phyloP scores from a whole-genome alignment of 768 basidiomycete genomes.

The Trametes elegans region DNA sequence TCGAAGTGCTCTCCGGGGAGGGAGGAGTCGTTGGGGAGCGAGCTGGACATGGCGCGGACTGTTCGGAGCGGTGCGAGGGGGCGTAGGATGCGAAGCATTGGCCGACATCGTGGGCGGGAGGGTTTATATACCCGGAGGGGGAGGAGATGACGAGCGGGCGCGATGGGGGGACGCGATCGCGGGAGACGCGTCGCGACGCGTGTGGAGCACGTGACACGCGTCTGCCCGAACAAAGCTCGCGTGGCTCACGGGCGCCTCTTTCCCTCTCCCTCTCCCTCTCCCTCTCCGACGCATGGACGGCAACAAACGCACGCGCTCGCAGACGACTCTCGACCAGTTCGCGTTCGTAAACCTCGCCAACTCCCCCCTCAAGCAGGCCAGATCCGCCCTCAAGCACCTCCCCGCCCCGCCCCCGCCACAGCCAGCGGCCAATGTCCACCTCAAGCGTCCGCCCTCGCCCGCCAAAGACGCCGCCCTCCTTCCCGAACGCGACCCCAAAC shows the following conservation, averaged over 20 bases:
- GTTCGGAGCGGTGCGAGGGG: not conserved
- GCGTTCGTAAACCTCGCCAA: not conserved
- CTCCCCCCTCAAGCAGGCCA: slow-evolving; percentile 11
- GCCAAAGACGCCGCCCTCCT: slow-evolving; percentile 8
- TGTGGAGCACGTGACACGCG: slow-evolving; percentile 1
- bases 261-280: not conserved
- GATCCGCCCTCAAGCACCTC: not conserved
- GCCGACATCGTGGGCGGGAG: not conserved
- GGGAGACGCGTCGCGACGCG: not conserved
- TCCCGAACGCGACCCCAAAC: slow-evolving; percentile 9
- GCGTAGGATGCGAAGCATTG: not conserved
- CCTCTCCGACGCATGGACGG: not conserved
- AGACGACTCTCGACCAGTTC: slow-evolving; percentile 10
- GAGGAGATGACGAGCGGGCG: not conserved
- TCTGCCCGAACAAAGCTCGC: too few relatives aligned
- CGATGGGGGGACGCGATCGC: not conserved
- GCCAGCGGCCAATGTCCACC: not conserved
- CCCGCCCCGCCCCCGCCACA: not conserved
- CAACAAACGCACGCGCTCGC: slow-evolving; percentile 14
- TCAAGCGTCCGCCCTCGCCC: slow-evolving; percentile 13
- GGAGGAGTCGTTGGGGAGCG: slow-evolving; percentile 27
- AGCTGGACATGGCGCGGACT: not conserved
- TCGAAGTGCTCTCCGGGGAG: slow-evolving; percentile 39
- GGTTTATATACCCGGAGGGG: too few relatives aligned
- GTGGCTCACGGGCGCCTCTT: not conserved